Evolutionary conservation across 1,284 basidiomycete species (phyloP).

Genomic region (Fomitopsis betulina): DNA sequence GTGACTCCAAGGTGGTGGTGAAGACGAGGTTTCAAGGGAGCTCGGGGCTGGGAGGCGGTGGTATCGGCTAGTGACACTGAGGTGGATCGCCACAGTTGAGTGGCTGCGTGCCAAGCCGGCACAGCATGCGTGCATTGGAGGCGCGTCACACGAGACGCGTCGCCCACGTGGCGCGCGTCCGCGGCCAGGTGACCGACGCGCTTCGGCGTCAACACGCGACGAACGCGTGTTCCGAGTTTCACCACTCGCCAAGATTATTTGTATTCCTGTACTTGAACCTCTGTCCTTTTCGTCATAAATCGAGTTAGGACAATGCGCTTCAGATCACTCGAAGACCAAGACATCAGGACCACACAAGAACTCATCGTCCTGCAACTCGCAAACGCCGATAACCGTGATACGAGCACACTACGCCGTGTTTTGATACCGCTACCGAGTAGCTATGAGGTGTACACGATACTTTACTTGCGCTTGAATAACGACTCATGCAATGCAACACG

Average conservation of each 20-base stretch:
- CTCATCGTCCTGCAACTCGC: slow-evolving; percentile 17
- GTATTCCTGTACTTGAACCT: neutral
- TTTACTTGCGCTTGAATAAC: neutral
- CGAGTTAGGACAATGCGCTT: slow-evolving; percentile 11
- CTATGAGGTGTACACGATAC: slow-evolving; percentile 10
- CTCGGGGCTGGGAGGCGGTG: neutral
- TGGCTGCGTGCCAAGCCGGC: neutral
- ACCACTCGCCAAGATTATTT: neutral
- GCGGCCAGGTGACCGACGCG: neutral
- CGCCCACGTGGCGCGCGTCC: neutral
- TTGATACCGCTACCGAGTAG: slow-evolving; percentile 15
- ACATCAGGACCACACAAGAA: slow-evolving; percentile 11
- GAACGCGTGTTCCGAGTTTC: neutral
- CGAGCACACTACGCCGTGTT: slow-evolving; percentile 5
- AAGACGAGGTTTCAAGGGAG: too few relatives aligned
- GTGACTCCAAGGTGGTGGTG: neutral
- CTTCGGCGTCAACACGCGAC: neutral
- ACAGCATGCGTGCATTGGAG: neutral
- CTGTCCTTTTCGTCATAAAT: neutral
- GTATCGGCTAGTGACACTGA: neutral
- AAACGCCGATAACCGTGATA: neutral
- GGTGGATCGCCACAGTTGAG: neutral
- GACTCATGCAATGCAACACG: neutral
- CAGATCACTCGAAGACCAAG: slow-evolving; percentile 7
- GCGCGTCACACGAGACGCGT: neutral